Base-by-base conservation (phyloP, 1,284 basidiomycete genomes). In the Serendipita sp. region DNA sequence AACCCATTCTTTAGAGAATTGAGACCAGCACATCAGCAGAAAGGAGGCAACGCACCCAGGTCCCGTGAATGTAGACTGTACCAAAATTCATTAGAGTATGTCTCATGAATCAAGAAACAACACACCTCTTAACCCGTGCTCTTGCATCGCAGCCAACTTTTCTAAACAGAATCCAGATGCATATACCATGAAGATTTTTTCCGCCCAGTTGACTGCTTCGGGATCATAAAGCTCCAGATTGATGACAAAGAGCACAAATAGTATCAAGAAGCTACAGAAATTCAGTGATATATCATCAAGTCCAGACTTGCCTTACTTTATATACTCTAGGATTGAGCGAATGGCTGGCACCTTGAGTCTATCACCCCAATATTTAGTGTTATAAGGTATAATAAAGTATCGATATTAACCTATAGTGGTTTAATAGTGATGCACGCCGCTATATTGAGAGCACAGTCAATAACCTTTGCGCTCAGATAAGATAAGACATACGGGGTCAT, bases 311-410 rank as follows among this genome's bases (percentile, higher is more conserved):
- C 68, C 74, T 47, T 72, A 91, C 85, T 91, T 92, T 64, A 78
- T 69, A 67, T 93, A 95, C 74, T 96, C 93, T 67, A 97, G 76
- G 45, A 93, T 86, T 1, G 90, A 85, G 44, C 93, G 89, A 62
- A 95, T 85, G 35, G 87, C 87, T 0, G 93, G 93, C 1, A 97
- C 93, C 77, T 95, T 95, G 47, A 97, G 80, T 6, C 92, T 91
- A 65, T 41, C 22, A 60, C 64, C 61, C 61, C 4, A 61, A 34
- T 2, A 38, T 61, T 60, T 60, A 60, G 61, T 5, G 17, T 55
- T 3, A 60, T 34, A 29, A 29, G 34, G 3, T 17, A 61, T n/a
- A 64, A 43, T 43, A 17, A 29, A 35, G 12, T 22, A 22, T 1
- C 1, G 22, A 22, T 41, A 66, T 78, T 55, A 64, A 88, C 87